These are phyloP conservation scores for Anethum foeniculum DNA, from an alignment of 140 eudicot genomes.

Conservation along the genomic window DNA sequence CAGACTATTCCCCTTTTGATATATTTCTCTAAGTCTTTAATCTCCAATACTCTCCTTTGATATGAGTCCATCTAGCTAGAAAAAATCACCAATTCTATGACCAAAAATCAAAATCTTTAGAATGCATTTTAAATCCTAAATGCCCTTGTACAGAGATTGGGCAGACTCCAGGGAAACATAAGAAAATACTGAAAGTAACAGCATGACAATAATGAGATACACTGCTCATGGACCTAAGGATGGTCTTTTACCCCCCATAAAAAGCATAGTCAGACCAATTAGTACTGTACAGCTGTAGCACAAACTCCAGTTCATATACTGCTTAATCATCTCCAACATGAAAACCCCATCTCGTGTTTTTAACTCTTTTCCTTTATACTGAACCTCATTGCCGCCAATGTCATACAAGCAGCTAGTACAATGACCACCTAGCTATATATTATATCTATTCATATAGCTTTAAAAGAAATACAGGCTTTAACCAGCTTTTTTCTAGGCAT, in stretches of 20 bases:
- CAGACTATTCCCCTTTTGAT: not conserved
- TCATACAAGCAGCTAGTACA: not conserved
- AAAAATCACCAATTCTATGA: not conserved
- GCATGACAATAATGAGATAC: constrained; percentile 1
- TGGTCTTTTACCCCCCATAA: not conserved
- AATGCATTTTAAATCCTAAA: no score
- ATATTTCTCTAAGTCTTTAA: not conserved
- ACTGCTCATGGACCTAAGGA: constrained; percentile 4
- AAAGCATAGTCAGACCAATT: not conserved
- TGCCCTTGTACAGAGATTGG: not conserved
- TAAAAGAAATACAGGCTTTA: not conserved
- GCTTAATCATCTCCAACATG: constrained; percentile 4
- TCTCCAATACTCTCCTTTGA: not conserved
- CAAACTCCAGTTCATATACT: constrained; percentile 3
- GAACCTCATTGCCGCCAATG: not conserved
- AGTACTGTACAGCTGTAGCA: constrained; percentile 9
- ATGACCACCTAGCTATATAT: constrained; percentile 2
- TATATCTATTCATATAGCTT: not conserved
- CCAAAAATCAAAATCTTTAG: not conserved
- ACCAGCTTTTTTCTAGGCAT: constrained; percentile 1
- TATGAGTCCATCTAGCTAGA: not conserved
- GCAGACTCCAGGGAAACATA: not conserved
- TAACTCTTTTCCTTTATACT: constrained; percentile 12
- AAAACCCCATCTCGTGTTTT: constrained; percentile 6
- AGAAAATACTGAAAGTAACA: not conserved